Evolutionary conservation across 495 filamentous ascomycete species (phyloP).

Genomic region (Xylaria flabelliformis): DNA sequence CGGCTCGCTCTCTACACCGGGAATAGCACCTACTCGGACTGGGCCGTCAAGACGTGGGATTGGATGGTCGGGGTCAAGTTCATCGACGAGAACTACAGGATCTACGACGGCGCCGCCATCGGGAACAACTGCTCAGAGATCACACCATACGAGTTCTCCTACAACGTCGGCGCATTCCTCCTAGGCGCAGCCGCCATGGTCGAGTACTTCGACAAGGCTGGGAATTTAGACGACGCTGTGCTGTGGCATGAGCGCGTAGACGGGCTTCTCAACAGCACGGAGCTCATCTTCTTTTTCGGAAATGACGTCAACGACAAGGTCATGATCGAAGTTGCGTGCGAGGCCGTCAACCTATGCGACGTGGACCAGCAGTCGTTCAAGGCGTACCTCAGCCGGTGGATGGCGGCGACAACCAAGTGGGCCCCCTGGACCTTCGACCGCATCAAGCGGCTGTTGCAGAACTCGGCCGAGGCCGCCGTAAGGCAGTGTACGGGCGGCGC

Average conservation of each 20-base stretch:
- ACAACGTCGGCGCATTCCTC: conserved; percentile 72
- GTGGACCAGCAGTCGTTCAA: conserved; percentile 76
- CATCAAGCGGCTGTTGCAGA: conserved; percentile 67
- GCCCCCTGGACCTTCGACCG: conserved; percentile 65
- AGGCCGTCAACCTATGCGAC: conserved; percentile 65
- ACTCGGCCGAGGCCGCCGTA: conserved; percentile 71
- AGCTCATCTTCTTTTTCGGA: conserved; percentile 61
- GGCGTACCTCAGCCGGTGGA: conserved; percentile 74
- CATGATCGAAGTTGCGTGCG: conserved; percentile 77
- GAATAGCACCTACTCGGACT: conserved; percentile 71
- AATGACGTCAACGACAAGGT: conserved; percentile 47
- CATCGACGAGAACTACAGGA: conserved; percentile 54
- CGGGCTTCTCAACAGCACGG: conserved; percentile 59
- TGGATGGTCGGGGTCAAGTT: conserved; percentile 64
- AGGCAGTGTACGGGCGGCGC: conserved; percentile 64
- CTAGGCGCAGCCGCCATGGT: conserved; percentile 71
- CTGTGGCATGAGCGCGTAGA: conserved; percentile 61
- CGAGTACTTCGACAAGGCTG: conserved; percentile 35
- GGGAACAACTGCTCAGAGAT: conserved; percentile 57
- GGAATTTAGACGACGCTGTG: conserved; percentile 53
- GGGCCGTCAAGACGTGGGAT: conserved; percentile 73
- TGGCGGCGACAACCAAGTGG: conserved; percentile 74
- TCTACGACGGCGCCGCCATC: conserved; percentile 65
- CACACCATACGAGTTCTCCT: conserved; percentile 66
- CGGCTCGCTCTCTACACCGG: conserved; percentile 74